Base-by-base conservation (phyloP, 2,329 filamentous ascomycete species). In the Exophiala viscosa region DNA sequence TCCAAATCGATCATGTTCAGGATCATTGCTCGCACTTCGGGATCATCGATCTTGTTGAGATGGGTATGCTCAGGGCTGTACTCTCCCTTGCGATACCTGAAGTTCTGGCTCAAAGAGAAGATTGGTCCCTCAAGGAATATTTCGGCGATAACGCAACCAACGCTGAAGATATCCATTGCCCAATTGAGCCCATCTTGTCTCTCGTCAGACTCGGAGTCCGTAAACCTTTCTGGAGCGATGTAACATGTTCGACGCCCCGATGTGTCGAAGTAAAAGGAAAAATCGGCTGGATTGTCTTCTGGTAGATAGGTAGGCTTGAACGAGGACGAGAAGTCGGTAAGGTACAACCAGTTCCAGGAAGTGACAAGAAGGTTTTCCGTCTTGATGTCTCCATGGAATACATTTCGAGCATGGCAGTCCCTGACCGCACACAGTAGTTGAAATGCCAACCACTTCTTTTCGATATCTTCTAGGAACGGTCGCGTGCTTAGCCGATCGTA, bases 131-230 rank as follows among this genome's bases (percentile, higher is more conserved):
- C 93, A 5, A 97, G 81, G 62, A 99, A 96, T 34, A 99, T 78
- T 69, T 99, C 93, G 1, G 93, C 93, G 64, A 99, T 95, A 35
- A 97, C 91, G 67, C 95, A 99, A 6, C 93, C 93, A 17, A 87
- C 87, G 69, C 93, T 97, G 74, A 99, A 99, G 33, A 99, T 86
- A 67, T 99, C 93, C 95, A 99, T 99, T 34, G 93, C 92, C 91
- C 92, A 96, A 43, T 83, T 86, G 47, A 87, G 73, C 3, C 73
- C 82, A 75, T 67, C 82, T 69, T 78, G 80, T 44, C 85, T 81
- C 5, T 83, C 79, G 15, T 83, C 79, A 60, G 86, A 82, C 17
- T 84, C 85, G 2, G 86, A 78, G 3, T 83, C 82, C 14, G 93
- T 77, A 67, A 99, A 99, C 38, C 93, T 80, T 69, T 99, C 95